These are phyloP conservation scores for Blastobotrys ciferrii DNA, from an alignment of 1,139 yeast species.

Conservation along the genomic window DNA sequence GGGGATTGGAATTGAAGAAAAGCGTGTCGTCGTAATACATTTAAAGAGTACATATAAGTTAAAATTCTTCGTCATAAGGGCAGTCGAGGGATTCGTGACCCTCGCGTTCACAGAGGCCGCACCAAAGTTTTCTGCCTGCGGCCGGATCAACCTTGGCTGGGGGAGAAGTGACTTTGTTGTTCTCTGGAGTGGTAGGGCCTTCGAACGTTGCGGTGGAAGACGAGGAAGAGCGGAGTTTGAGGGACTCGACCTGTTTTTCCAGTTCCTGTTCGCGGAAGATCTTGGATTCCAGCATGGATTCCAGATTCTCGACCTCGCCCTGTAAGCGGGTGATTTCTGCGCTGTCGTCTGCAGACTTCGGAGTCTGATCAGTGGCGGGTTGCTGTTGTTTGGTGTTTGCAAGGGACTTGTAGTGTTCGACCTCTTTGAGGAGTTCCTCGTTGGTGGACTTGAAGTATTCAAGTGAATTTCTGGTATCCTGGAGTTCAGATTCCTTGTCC, in stretches of 20 bases:
- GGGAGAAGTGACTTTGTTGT: conserved; percentile 9
- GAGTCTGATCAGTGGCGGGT: neutral
- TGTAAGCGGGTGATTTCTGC: conserved; percentile 17
- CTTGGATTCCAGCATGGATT: conserved; percentile 32
- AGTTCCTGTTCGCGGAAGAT: conserved; percentile 34
- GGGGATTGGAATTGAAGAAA: no score
- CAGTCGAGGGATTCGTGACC: conserved; percentile 88
- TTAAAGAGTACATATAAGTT: neutral
- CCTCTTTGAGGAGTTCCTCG: conserved; percentile 2
- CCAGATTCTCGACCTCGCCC: conserved; percentile 32
- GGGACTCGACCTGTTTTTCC: conserved; percentile 28
- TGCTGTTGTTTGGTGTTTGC: conserved; percentile 7
- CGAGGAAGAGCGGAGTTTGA: conserved; percentile 17
- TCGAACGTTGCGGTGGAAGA: conserved; percentile 18
- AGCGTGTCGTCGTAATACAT: neutral
- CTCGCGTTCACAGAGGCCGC: conserved; percentile 85
- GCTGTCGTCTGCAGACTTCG: neutral
- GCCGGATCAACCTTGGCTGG: conserved; percentile 56
- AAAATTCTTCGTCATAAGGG: conserved; percentile 61
- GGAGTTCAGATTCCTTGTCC: conserved; percentile 33
- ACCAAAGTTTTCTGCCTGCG: conserved; percentile 76
- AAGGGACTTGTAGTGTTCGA: conserved; percentile 2
- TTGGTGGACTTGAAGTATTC: conserved; percentile 24
- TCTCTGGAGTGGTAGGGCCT: conserved; percentile 6
- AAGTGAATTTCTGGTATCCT: conserved; percentile 29